Evolutionary conservation across 495 filamentous ascomycete genomes (phyloP).

Genomic region (Talaromyces stipitatus): DNA sequence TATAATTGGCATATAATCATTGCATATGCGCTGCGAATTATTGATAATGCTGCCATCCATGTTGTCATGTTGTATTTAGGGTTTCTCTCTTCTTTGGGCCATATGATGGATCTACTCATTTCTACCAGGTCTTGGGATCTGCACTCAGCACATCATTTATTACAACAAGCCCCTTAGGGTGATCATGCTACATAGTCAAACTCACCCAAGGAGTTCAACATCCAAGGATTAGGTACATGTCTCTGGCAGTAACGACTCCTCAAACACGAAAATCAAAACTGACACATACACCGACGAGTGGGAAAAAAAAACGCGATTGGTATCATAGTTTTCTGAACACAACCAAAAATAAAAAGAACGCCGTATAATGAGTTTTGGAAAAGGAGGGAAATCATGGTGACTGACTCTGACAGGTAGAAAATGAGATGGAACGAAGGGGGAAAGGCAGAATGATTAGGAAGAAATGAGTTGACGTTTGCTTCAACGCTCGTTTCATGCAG

Average conservation of each 20-base stretch:
- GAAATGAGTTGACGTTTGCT: neutral
- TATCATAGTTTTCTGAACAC: neutral
- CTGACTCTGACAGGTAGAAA: neutral
- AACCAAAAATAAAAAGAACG: no score
- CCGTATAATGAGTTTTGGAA: neutral
- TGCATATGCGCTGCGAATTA: no score
- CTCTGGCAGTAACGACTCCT: neutral
- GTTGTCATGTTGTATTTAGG: no score
- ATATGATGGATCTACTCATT: no score
- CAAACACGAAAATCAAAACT: neutral
- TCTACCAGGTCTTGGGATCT: no score
- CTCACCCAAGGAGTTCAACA: no score
- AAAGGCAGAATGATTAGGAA: no score
- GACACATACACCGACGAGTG: neutral
- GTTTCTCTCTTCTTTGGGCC: no score
- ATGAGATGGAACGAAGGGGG: no score
- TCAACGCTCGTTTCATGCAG: neutral
- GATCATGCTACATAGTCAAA: no score
- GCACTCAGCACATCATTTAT: no score
- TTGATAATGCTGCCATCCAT: no score
- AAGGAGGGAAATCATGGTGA: neutral
- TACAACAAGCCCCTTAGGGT: neutral
- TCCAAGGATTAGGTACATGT: neutral
- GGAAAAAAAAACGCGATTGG: neutral
- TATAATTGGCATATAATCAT: neutral